phyloP scores from a whole-genome alignment of 2,329 filamentous ascomycete genomes.

The Cercospora beticola region DNA sequence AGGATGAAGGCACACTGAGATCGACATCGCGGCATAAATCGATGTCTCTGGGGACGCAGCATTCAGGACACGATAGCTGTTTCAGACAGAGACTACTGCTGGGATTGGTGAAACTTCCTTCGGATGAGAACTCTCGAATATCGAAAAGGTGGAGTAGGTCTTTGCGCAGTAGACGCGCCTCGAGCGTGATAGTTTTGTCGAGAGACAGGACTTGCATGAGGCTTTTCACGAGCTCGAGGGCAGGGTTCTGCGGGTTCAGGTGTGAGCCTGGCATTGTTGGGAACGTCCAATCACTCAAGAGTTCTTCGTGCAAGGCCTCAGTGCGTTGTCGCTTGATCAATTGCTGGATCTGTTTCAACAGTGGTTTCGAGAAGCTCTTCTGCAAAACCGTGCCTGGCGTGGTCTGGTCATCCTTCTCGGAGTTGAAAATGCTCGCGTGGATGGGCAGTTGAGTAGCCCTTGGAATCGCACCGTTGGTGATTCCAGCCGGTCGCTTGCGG shows the following conservation, averaged over 20 bases:
- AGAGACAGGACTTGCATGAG: constrained; percentile 90
- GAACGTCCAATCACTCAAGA: constrained; percentile 84
- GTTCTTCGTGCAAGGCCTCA: constrained; percentile 83
- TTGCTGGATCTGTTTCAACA: constrained; percentile 81
- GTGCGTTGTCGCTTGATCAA: constrained; percentile 85
- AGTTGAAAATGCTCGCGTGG: constrained; percentile 53
- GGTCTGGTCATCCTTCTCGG: constrained; percentile 59
- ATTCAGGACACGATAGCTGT: constrained; percentile 83
- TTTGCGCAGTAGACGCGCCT: constrained; percentile 83
- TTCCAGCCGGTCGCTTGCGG: constrained; percentile 65
- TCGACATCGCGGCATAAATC: constrained; percentile 91
- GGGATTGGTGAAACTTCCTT: constrained; percentile 86
- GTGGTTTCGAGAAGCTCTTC: constrained; percentile 80
- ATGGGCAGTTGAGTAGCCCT: constrained; percentile 62
- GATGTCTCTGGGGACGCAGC: constrained; percentile 82
- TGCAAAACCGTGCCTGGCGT: constrained; percentile 65
- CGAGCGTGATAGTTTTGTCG: constrained; percentile 85
- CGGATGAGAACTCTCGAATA: constrained; percentile 85
- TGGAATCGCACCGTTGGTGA: constrained; percentile 48
- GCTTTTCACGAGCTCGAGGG: constrained; percentile 86
- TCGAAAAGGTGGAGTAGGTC: constrained; percentile 89
- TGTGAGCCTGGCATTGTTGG: constrained; percentile 75
- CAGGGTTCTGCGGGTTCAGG: constrained; percentile 64
- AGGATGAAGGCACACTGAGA: constrained; percentile 51
- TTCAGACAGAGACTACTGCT: constrained; percentile 69